These are phyloP conservation scores for Xylaria sp. DNA, from an alignment of 2,329 filamentous ascomycete species.

Conservation along the genomic window DNA sequence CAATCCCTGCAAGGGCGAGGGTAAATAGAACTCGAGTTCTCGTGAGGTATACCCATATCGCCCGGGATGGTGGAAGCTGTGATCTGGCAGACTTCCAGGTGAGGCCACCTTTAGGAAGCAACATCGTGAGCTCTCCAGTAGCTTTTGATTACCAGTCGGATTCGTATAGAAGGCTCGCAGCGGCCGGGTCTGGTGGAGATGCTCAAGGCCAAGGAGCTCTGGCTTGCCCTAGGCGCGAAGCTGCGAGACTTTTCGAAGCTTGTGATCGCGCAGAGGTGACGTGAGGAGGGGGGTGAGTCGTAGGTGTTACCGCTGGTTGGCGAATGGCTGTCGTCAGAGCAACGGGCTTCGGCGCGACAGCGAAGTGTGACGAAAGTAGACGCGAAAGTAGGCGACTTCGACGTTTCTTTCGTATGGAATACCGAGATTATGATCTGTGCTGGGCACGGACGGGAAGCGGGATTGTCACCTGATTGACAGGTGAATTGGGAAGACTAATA, in stretches of 20 bases:
- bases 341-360: not conserved
- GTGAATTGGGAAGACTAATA: not conserved
- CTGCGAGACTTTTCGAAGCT: not conserved
- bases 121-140: conserved; percentile 56
- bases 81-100: conserved; percentile 88
- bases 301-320: not conserved
- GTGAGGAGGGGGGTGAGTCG: not conserved
- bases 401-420: not conserved
- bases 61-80: conserved; percentile 70
- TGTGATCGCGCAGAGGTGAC: not conserved
- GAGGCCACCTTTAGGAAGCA: conserved; percentile 83
- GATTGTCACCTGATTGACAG: not conserved
- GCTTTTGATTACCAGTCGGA: conserved; percentile 38
- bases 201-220: not conserved
- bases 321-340: conserved; percentile 4
- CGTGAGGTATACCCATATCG: conserved; percentile 64
- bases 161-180: conserved; percentile 18
- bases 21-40: conserved; percentile 73
- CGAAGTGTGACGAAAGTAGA: not conserved
- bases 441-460: not conserved
- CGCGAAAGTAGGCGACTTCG: not conserved
- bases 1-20: conserved; percentile 61
- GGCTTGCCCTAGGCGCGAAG: conserved; percentile 1
- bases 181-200: conserved; percentile 4
- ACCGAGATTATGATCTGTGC: not conserved